Evolutionary conservation across 495 filamentous ascomycete species (phyloP).

Genomic region (Podospora tetraspora): DNA sequence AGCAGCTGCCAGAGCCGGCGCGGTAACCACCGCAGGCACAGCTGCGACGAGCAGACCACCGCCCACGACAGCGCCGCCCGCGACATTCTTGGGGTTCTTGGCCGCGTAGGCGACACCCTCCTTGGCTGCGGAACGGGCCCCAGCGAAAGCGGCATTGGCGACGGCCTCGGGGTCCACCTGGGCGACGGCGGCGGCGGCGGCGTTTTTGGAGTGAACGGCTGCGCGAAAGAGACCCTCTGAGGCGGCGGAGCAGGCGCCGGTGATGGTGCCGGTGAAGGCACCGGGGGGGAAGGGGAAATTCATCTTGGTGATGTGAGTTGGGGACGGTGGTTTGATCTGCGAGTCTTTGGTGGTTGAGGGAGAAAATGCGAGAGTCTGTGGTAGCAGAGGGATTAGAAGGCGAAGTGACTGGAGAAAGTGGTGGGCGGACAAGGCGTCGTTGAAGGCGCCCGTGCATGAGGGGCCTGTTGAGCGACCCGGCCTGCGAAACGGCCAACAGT

Average conservation of each 20-base stretch:
- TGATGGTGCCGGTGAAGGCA: not conserved
- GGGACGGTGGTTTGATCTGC: no score
- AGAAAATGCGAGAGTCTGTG: no score
- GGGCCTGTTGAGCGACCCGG: not conserved
- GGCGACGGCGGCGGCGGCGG: no score
- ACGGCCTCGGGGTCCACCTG: no score
- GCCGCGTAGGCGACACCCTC: not conserved
- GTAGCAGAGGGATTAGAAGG: no score
- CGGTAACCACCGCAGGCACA: not conserved
- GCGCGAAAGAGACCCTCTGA: no score
- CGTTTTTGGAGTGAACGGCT: no score
- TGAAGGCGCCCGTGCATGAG: not conserved
- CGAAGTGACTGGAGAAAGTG: no score
- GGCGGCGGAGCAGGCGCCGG: no score
- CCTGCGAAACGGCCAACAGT: not conserved
- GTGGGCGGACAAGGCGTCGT: not conserved
- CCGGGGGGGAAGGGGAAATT: not conserved
- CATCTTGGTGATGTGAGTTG: not conserved
- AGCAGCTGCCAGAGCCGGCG: not conserved
- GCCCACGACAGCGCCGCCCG: not conserved
- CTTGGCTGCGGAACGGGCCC: no score
- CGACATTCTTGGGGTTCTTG: not conserved
- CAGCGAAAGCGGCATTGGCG: not conserved
- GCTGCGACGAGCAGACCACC: constrained; percentile 11
- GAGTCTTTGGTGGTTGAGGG: not conserved